A percentile compares a stretch with the other conserved stretches of the same genome.
phyloP scores from a whole-genome alignment of 768 basidiomycete genomes.

The Amanita molliuscula region DNA sequence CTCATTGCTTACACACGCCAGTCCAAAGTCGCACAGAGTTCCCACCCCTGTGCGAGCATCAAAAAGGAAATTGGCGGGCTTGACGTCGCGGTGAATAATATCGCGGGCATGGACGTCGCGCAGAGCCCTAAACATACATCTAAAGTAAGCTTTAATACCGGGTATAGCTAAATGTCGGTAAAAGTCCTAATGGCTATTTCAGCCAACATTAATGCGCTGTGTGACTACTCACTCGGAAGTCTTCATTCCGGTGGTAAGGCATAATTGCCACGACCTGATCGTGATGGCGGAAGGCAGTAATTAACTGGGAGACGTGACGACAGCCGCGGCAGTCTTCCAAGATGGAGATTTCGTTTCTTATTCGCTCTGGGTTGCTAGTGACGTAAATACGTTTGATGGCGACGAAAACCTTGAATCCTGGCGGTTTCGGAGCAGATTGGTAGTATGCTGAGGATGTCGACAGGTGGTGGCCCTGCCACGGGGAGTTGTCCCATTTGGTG shows the following conservation, averaged over 20 bases:
- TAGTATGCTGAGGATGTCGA: constrained; percentile 54
- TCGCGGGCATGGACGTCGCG: constrained; percentile 79
- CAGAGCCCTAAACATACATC: constrained; percentile 83
- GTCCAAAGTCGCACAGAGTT: constrained; percentile 88
- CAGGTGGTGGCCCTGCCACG: constrained; percentile 64
- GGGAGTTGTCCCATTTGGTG: constrained; percentile 62
- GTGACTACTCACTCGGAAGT: constrained; percentile 71
- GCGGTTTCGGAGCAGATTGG: constrained; percentile 36
- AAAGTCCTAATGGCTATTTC: constrained; percentile 46
- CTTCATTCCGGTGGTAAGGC: constrained; percentile 87
- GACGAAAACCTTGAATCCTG: constrained; percentile 58
- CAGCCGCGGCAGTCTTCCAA: constrained; percentile 80
- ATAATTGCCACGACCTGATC: constrained; percentile 94
- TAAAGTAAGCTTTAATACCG: constrained; percentile 78
- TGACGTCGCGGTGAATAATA: constrained; percentile 95
- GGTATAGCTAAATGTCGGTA: constrained; percentile 63
- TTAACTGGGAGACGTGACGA: constrained; percentile 84
- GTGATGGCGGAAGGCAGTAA: constrained; percentile 83
- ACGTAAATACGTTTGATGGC: constrained; percentile 97
- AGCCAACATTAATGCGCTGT: neutral
- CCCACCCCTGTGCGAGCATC: constrained; percentile 79
- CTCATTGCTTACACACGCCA: constrained; percentile 66
- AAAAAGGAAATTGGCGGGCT: constrained; percentile 95
- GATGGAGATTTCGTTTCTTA: constrained; percentile 87
- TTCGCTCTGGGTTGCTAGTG: constrained; percentile 87